Percentiles rank a stretch among this genome's conserved stretches.
These are phyloP conservation scores for Pichia sp. DNA, from an alignment of 1,139 yeast genomes.

Conservation along the genomic window DNA sequence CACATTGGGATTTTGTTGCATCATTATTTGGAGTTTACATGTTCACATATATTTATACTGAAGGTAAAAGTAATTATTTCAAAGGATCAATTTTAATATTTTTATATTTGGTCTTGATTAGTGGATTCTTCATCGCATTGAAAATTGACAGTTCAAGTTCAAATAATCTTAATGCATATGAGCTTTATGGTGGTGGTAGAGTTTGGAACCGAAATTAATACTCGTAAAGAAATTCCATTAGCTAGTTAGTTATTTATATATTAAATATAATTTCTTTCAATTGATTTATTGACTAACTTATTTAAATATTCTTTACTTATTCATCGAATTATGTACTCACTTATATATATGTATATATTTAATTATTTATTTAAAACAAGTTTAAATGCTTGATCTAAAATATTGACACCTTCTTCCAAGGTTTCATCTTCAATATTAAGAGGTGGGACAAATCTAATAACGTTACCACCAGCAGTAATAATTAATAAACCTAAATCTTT, in stretches of 20 bases:
- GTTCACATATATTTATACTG: conserved; percentile 92
- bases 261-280: too few species aligned
- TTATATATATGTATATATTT: neutral
- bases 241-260: too few species aligned
- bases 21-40: conserved; percentile 79
- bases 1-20: conserved; percentile 92
- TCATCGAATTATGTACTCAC: too few species aligned
- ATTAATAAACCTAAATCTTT: conserved; percentile 75
- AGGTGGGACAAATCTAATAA: conserved; percentile 87
- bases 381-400: conserved; percentile 50
- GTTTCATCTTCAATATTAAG: conserved; percentile 70
- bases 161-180: neutral
- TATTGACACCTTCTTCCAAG: conserved; percentile 61
- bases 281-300: too few species aligned
- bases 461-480: conserved; percentile 88
- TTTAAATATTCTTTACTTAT: too few species aligned
- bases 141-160: conserved; percentile 23
- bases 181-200: conserved; percentile 7
- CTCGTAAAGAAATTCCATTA: too few species aligned
- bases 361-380: conserved; percentile 26
- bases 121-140: conserved; percentile 75
- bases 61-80: conserved; percentile 93
- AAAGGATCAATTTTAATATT: conserved; percentile 87
- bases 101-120: conserved; percentile 66
- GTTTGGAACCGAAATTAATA: conserved; percentile 6